phyloP scores from a whole-genome alignment of 192 early-diverging fungal species.

The Backusella morwellensis region DNA sequence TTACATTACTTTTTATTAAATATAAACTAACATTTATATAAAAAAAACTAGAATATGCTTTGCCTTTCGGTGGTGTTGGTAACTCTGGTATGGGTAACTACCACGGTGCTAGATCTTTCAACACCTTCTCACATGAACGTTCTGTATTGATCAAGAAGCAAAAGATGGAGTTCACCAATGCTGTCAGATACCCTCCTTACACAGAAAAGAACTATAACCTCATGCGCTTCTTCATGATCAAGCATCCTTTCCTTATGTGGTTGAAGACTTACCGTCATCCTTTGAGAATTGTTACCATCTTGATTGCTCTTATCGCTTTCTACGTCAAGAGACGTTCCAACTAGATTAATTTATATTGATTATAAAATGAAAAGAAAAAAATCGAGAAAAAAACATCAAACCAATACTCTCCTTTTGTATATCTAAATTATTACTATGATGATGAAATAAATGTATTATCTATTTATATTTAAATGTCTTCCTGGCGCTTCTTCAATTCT shows the following conservation, averaged over 20 bases:
- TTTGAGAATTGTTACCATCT: not conserved
- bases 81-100: slow-evolving; percentile 84
- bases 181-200: slow-evolving; percentile 37
- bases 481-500: not conserved
- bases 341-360: not conserved
- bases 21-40: not conserved
- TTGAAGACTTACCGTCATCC: not conserved
- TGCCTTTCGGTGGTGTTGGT: slow-evolving; percentile 93
- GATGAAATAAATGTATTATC: not conserved
- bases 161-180: slow-evolving; percentile 25
- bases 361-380: not conserved
- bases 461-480: not conserved
- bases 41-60: slow-evolving; percentile 20
- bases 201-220: slow-evolving; percentile 11
- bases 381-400: not conserved
- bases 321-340: not conserved
- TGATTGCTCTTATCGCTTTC: slow-evolving; percentile 1
- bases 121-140: slow-evolving; percentile 78
- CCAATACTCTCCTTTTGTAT: not conserved
- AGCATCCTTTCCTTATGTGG: slow-evolving; percentile 12
- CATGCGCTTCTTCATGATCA: slow-evolving; percentile 23
- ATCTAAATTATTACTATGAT: not conserved
- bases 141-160: slow-evolving; percentile 52
- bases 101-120: slow-evolving; percentile 76
- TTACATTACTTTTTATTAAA: not conserved